Evolutionary conservation across 2,329 filamentous ascomycete species (phyloP).

Genomic region (Lachnellula subtilissima): DNA sequence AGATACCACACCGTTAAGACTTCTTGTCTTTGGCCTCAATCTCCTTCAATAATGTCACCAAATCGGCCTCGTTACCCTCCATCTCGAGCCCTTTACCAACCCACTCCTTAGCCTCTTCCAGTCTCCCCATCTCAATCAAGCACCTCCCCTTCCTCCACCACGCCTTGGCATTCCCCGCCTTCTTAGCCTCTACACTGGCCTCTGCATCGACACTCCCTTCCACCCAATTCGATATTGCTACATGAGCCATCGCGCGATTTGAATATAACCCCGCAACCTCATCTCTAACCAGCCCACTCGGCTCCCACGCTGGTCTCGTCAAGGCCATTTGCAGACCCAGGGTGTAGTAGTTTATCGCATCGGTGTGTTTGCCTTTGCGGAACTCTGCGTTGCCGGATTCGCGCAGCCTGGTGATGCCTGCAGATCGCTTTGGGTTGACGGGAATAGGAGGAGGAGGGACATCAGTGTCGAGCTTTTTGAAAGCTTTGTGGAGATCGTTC

Average conservation of each 20-base stretch:
- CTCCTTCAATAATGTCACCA: slow-evolving; percentile 60
- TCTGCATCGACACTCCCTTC: slow-evolving; percentile 86
- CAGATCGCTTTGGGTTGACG: slow-evolving; percentile 86
- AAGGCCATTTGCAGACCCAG: slow-evolving; percentile 89
- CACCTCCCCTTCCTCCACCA: slow-evolving; percentile 89
- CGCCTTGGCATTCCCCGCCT: slow-evolving; percentile 82
- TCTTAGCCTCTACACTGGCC: slow-evolving; percentile 81
- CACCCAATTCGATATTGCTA: slow-evolving; percentile 75
- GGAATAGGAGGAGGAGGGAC: slow-evolving; percentile 81
- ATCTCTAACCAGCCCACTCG: slow-evolving; percentile 74
- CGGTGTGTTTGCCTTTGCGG: slow-evolving; percentile 68
- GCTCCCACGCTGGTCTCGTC: slow-evolving; percentile 81
- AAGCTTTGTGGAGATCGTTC: slow-evolving; percentile 71
- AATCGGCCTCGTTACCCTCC: slow-evolving; percentile 65
- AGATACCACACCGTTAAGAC: slow-evolving; percentile 1
- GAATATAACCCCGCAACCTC: slow-evolving; percentile 76
- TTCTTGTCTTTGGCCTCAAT: slow-evolving; percentile 44
- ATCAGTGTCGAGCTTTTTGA: slow-evolving; percentile 61
- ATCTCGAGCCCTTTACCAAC: slow-evolving; percentile 74
- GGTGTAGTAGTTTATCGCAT: slow-evolving; percentile 76
- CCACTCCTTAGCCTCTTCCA: slow-evolving; percentile 78
- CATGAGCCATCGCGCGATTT: slow-evolving; percentile 86
- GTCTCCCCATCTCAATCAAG: slow-evolving; percentile 82
- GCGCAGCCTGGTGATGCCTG: slow-evolving; percentile 83
- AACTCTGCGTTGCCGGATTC: slow-evolving; percentile 80